Conservation (phyloP, 2,329 filamentous ascomycete genomes). For the Orbilia brochopaga region DNA sequence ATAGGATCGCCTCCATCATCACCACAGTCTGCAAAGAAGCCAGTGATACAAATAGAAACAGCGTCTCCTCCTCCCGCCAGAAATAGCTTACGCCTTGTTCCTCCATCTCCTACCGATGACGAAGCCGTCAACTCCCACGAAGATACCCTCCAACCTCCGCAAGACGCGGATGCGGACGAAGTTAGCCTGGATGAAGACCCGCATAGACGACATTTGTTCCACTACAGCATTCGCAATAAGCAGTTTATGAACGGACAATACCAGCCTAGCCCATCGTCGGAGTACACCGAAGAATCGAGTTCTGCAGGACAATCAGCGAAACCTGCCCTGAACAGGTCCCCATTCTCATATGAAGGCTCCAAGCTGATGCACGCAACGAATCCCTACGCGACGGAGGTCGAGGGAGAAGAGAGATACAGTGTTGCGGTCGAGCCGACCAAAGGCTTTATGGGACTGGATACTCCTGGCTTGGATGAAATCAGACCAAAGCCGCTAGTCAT, state of each 20-base stretch:
- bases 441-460: background rate
- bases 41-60: conserved; percentile 10
- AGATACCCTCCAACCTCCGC: background rate
- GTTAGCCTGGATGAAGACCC: conserved; percentile 43
- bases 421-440: conserved; percentile 8
- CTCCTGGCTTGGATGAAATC: conserved; percentile 12
- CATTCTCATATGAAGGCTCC: conserved; percentile 43
- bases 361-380: conserved; percentile 20
- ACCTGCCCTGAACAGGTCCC: conserved; percentile 29
- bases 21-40: conserved; percentile 32
- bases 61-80: background rate
- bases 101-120: conserved; percentile 28
- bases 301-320: conserved; percentile 23
- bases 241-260: conserved; percentile 39
- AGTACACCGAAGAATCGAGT: conserved; percentile 25
- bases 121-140: conserved; percentile 3
- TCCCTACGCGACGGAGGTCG: background rate
- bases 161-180: conserved; percentile 9
- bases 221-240: conserved; percentile 31
- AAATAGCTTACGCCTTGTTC: conserved; percentile 24
- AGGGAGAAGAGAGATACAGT: background rate
- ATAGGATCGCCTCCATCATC: conserved; percentile 16
- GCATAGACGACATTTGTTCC: conserved; percentile 37
- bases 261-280: conserved; percentile 36
- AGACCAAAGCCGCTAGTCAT: conserved; percentile 30